Conservation (phyloP, 225 moss, liverwort and hornwort species). For the Bryum argenteum region DNA sequence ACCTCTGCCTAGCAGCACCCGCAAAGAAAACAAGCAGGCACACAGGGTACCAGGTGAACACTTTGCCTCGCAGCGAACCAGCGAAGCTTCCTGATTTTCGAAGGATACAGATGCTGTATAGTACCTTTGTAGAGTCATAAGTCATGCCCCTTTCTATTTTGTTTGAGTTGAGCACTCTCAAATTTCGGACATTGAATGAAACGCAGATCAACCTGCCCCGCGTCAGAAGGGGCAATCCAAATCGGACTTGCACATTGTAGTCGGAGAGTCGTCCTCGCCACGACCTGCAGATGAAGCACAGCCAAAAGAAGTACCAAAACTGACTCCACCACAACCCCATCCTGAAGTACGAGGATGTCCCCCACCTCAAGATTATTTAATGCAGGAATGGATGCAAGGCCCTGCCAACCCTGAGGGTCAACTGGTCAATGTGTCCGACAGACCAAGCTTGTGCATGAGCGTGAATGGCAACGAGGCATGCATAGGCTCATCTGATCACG, state of each 20-base stretch:
- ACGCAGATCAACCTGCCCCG: conserved; percentile 25
- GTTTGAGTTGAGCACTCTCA: conserved; percentile 7
- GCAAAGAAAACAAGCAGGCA: conserved; percentile 37
- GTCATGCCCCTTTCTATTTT: neutral
- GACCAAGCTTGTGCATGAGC: conserved; percentile 61
- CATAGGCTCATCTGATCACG: conserved; percentile 66
- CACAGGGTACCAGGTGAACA: conserved; percentile 24
- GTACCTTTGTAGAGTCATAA: neutral
- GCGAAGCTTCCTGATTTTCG: neutral
- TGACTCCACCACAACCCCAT: conserved; percentile 47
- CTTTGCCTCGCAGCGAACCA: neutral
- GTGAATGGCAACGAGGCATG: conserved; percentile 58
- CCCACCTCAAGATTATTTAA: conserved; percentile 49
- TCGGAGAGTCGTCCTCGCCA: conserved; percentile 44
- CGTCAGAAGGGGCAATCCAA: conserved; percentile 34
- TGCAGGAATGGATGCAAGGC: conserved; percentile 60
- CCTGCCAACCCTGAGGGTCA: conserved; percentile 42
- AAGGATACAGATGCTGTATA: neutral
- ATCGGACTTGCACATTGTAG: conserved; percentile 30
- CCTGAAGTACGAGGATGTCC: conserved; percentile 52
- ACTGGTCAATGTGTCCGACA: conserved; percentile 55
- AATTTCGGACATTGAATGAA: conserved; percentile 13
- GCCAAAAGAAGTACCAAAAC: conserved; percentile 18
- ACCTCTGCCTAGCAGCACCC: conserved; percentile 4
- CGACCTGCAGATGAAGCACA: conserved; percentile 26